Conservation (phyloP, 2,329 filamentous ascomycete genomes). For the Colletotrichum aenigma region DNA sequence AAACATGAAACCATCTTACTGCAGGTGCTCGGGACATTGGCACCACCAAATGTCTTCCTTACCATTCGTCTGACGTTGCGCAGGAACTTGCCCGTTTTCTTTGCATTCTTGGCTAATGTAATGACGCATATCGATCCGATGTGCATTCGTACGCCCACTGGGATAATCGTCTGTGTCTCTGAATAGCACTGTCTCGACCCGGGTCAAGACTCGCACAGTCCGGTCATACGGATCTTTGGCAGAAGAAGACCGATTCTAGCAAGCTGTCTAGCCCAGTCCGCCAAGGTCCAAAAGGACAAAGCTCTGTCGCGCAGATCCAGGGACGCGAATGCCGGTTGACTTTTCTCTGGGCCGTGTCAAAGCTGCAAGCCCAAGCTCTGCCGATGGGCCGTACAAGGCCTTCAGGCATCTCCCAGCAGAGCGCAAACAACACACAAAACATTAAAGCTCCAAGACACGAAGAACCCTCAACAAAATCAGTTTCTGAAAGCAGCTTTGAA, state of each 20-base stretch:
- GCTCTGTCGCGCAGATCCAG: background rate
- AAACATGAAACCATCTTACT: conserved; percentile 15
- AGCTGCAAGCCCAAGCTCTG: background rate
- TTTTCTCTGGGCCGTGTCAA: background rate
- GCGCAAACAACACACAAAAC: conserved; percentile 1
- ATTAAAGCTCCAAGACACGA: background rate
- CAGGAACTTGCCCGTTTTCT: background rate
- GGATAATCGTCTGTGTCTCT: background rate
- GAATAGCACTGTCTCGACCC: background rate
- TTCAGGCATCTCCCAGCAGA: background rate
- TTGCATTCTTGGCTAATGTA: background rate
- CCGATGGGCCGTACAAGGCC: background rate
- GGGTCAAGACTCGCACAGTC: background rate
- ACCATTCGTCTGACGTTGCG: conserved; percentile 1
- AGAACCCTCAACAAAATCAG: background rate
- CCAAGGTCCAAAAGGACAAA: background rate
- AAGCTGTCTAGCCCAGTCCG: background rate
- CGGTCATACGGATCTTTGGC: background rate
- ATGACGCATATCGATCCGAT: conserved; percentile 2
- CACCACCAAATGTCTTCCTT: background rate
- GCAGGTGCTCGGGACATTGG: background rate
- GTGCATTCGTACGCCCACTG: background rate
- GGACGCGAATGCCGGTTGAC: background rate
- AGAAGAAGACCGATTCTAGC: background rate
- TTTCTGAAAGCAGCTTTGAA: background rate